Evolutionary conservation across 345 rosid species (phyloP).

Genomic region (Cardiospermum halicacabum): DNA sequence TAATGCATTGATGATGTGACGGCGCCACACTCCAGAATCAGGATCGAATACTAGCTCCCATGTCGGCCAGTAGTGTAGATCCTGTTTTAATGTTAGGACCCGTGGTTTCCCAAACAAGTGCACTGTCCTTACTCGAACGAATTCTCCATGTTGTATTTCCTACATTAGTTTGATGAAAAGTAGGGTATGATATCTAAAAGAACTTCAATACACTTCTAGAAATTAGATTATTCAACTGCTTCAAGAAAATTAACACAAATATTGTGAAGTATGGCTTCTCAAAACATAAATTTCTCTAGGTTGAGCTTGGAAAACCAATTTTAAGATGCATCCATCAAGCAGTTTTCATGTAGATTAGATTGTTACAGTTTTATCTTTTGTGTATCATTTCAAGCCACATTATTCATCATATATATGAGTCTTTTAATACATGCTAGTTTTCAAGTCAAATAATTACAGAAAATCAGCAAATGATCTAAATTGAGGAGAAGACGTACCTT

Average conservation of each 20-base stretch:
- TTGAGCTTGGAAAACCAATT: no score
- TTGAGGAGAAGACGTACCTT: constrained; percentile 46
- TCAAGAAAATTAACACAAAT: background rate
- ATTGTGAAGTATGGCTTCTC: no score
- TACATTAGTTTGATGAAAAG: constrained; percentile 17
- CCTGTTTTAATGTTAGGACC: constrained; percentile 84
- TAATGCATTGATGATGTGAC: constrained; percentile 53
- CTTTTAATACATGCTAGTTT: background rate
- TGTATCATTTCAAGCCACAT: background rate
- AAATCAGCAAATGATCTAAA: background rate
- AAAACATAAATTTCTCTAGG: no score
- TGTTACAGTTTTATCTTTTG: background rate
- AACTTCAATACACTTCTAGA: background rate
- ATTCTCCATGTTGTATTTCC: constrained; percentile 82
- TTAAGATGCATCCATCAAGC: background rate
- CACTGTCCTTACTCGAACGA: constrained; percentile 77
- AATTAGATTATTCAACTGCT: background rate
- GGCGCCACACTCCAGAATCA: constrained; percentile 64
- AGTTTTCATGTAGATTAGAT: background rate
- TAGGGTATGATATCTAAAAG: background rate
- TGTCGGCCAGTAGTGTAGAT: constrained; percentile 93
- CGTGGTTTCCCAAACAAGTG: constrained; percentile 91
- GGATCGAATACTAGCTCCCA: constrained; percentile 91
- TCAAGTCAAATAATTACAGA: background rate
- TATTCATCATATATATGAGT: background rate